phyloP scores from a whole-genome alignment of 106 monocot genomes.

The Ottelia alismoides region DNA sequence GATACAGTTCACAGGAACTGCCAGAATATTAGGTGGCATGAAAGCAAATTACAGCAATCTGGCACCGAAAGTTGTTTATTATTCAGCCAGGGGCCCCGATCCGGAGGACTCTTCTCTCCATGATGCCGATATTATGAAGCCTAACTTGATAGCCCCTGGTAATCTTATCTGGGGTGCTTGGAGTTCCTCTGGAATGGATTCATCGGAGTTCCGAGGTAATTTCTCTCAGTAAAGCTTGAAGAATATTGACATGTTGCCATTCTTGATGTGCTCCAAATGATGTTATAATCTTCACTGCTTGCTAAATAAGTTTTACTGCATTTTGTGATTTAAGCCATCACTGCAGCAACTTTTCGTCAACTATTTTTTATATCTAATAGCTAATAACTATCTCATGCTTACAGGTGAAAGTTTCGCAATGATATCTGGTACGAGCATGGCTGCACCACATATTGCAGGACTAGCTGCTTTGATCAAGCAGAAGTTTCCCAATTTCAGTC shows the following conservation, averaged over 20 bases:
- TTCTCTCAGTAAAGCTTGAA: too few relatives aligned
- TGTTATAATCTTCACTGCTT: too few relatives aligned
- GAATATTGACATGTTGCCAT: too few relatives aligned
- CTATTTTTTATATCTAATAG: too few relatives aligned
- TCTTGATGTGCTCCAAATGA: too few relatives aligned
- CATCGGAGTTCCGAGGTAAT: slow-evolving; percentile 69
- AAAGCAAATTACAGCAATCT: slow-evolving; percentile 59
- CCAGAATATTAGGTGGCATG: slow-evolving; percentile 58
- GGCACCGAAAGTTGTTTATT: slow-evolving; percentile 88
- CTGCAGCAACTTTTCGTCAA: too few relatives aligned
- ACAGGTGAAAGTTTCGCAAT: slow-evolving; percentile 81
- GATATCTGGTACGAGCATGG: too few relatives aligned
- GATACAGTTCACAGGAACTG: slow-evolving; percentile 47
- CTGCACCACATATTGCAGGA: slow-evolving; percentile 82
- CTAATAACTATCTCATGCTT: background rate
- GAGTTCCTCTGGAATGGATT: slow-evolving; percentile 62
- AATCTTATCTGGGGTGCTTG: slow-evolving; percentile 94
- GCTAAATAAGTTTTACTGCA: too few relatives aligned
- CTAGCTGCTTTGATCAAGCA: slow-evolving; percentile 87
- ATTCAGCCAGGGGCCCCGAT: too few relatives aligned
- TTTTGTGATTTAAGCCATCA: too few relatives aligned
- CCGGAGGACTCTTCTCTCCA: slow-evolving; percentile 58
- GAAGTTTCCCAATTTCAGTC: slow-evolving; percentile 67
- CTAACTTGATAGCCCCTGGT: slow-evolving; percentile 85
- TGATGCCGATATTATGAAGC: slow-evolving; percentile 87